Base-by-base conservation (phyloP, 116 monocot species). In the Zostera marina region DNA sequence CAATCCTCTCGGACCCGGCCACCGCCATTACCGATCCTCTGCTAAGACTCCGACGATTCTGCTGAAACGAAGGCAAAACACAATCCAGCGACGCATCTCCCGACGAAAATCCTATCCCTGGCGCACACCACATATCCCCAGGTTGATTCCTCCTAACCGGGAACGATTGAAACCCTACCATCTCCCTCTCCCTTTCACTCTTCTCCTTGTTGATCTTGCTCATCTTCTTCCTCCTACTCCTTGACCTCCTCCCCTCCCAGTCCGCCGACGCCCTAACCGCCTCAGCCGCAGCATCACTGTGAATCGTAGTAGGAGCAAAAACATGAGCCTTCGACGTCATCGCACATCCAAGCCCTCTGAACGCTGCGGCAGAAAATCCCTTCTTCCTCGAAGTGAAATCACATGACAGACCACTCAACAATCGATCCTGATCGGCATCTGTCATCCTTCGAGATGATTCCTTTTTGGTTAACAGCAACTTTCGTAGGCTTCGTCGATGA, bases 331-430 rank as follows among this genome's bases (percentile, higher is more conserved):
- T 42, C 52, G 81, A 76, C 13, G 72, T 32, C 32, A 32, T 68
- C 26, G 81, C 42, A 67, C 81, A 81, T 9, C 81, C 81, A 22
- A 81, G 70, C 1, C 81, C 73, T 5, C 76, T 69, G 46, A 81
- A 66, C 12, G 67, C 76, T 20, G 56, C 69, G 22, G 64, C 43
- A 0, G 79, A 67, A 48, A 71, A 62, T 15, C 64, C 58, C 53
- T 68, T 69, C 54, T 68, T 64, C 52, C 56, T 80, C 38, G 32
- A 53, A 32, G 23, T 19, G 10, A 48, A 42, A n/a, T 41, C n/a
- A 54, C 44, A 16, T n/a, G 53, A 16, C 38, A 44, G 42, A 56
- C 16, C 59, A 39, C 12, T 54, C 65, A 54, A 60, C 55, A 61
- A 43, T 10, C 25, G 9, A n/a, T 61, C 44, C 61, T 12, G 46